phyloP scores from a whole-genome alignment of 352 stramenopile species.

The Plasmopara muralis region DNA sequence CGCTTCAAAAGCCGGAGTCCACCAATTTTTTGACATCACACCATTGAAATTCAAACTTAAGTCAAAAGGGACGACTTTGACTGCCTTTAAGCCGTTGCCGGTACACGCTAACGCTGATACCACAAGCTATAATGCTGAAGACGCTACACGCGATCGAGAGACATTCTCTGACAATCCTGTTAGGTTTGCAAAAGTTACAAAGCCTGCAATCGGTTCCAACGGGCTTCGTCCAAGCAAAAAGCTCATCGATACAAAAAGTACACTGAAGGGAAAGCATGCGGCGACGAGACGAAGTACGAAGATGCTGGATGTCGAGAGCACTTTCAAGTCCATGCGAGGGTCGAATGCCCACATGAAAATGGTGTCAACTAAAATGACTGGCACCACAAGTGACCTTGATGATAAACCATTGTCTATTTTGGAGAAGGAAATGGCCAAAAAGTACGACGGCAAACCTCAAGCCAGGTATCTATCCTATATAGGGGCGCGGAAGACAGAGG shows the following conservation, averaged over 20 bases:
- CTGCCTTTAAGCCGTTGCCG: slow-evolving; percentile 24
- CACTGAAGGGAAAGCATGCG: slow-evolving; percentile 36
- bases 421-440: slow-evolving; percentile 22
- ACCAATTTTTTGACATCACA: slow-evolving; percentile 36
- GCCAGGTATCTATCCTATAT: slow-evolving; percentile 45
- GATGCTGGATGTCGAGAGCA: slow-evolving; percentile 25
- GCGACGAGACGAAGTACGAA: slow-evolving; percentile 38
- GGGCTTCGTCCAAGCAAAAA: slow-evolving; percentile 31
- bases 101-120: slow-evolving; percentile 22
- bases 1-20: slow-evolving; percentile 16
- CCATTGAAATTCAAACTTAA: slow-evolving; percentile 28
- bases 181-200: neutral
- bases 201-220: slow-evolving; percentile 33
- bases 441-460: slow-evolving; percentile 12
- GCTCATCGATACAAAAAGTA: slow-evolving; percentile 24
- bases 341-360: slow-evolving; percentile 19
- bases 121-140: slow-evolving; percentile 5
- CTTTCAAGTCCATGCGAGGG: slow-evolving; percentile 8
- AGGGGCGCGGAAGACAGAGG: slow-evolving; percentile 23
- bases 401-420: slow-evolving; percentile 18
- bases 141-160: neutral
- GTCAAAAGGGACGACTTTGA: slow-evolving; percentile 8
- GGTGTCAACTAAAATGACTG: slow-evolving; percentile 12
- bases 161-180: too few species aligned
- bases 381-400: slow-evolving; percentile 10